Evolutionary conservation across 2,329 filamentous ascomycete genomes (phyloP), one percentile per base, ranked within the genome.

Genomic region (Ophiostoma sp.): DNA sequence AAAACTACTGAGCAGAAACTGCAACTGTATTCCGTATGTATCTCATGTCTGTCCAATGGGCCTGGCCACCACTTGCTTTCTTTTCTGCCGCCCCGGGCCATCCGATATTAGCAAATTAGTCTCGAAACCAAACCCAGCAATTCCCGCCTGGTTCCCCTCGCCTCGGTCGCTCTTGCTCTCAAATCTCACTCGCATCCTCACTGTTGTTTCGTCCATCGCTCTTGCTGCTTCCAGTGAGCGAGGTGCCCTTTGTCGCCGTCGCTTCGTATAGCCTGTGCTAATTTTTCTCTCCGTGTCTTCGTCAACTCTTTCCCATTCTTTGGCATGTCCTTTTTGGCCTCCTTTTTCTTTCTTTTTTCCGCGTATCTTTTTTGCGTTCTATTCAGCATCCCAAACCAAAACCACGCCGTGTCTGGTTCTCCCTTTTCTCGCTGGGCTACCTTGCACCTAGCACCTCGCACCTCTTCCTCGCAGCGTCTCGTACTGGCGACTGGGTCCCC

Each of bases 41-140:
- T 19, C 42, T 22, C 50, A 25, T 25, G 5, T 39, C 7, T 42
- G 19, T n/a, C 28, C 55, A 9, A 28, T 71, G 22, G 22, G 50
- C 50, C 50, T 28, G 25, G 39, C 33, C 70, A 42, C 45, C 45
- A 17, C 59, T 66, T 19, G 31, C 66, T 61, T 25, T 59, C 33
- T 73, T 48, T 57, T 59, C 68, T 69, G 59, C 48, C 70, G 70
- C 59, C 75, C 75, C 75, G 75, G 75, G 70, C 72, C 68, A 76
- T 76, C 75, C 75, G 75, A 73, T 69, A 73, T 71, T 75, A 70
- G 69, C 71, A 75, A 73, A 72, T 69, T 72, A 72, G 70, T 72
- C 71, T 69, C 69, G 57, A 63, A 66, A 70, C 64, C 68, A 73
- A 61, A 72, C 63, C 66, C 70, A 70, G 70, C 72, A 69, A 71